Conservation (phyloP, 345 rosid species). For the Eucalyptus erythrocorys region DNA sequence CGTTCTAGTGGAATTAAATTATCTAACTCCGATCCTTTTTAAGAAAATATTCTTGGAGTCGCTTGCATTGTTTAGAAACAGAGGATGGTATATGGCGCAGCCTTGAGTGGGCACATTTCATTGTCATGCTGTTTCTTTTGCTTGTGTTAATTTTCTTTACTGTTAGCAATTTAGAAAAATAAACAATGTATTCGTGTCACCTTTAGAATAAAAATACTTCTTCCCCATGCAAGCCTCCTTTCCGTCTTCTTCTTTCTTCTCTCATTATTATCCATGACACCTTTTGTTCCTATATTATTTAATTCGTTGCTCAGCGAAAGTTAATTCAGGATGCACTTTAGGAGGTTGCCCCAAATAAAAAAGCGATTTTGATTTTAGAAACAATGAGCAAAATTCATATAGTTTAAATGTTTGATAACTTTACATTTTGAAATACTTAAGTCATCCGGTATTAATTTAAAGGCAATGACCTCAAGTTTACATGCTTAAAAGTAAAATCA, state of each 20-base stretch:
- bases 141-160: neutral
- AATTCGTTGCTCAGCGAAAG: neutral
- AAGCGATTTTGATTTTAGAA: neutral
- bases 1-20: neutral
- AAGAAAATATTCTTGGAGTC: neutral
- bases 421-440: neutral
- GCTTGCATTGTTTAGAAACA: neutral
- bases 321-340: neutral
- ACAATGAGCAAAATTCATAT: neutral
- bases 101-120: neutral
- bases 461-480: neutral
- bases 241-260: neutral
- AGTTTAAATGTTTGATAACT: neutral
- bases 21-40: neutral
- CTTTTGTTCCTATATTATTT: neutral
- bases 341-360: neutral
- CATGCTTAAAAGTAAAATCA: neutral
- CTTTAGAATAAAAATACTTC: neutral
- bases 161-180: neutral
- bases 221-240: neutral
- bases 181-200: neutral
- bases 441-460: neutral
- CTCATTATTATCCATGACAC: neutral
- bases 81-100: neutral
- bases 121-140: neutral